A percentile compares a stretch with the other conserved stretches of the same genome.
Conservation (phyloP, 2,329 filamentous ascomycete species). For the Fusarium sp. region DNA sequence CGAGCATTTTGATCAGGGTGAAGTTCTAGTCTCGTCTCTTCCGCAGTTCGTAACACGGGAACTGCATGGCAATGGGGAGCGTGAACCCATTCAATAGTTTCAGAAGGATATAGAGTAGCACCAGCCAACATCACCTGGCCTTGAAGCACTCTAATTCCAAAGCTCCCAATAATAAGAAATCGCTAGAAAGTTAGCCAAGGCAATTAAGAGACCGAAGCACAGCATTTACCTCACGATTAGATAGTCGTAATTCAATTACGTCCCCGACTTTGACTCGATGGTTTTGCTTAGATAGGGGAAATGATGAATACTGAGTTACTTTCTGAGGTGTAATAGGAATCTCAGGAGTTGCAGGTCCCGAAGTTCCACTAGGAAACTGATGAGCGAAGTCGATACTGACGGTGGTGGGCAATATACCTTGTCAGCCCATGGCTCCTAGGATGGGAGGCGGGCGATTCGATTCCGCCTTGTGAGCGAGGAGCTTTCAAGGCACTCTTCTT, state of each 20-base stretch:
- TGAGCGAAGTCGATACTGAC: conserved; percentile 1
- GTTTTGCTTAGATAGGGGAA: conserved; percentile 59
- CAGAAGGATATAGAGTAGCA: conserved; percentile 65
- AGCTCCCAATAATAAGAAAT: conserved; percentile 74
- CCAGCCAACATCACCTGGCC: conserved; percentile 75
- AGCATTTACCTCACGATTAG: conserved; percentile 60
- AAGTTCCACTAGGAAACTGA: conserved; percentile 4
- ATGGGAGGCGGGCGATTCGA: conserved; percentile 16
- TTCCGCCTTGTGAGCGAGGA: conserved; percentile 13
- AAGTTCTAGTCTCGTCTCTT: conserved; percentile 65
- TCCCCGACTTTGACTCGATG: conserved; percentile 54
- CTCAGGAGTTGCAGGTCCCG: conserved; percentile 1
- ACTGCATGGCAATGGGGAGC: conserved; percentile 77
- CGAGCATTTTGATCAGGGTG: conserved; percentile 61
- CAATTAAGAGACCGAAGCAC: background rate
- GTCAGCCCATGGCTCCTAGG: conserved; percentile 11
- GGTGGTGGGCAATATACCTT: conserved; percentile 23
- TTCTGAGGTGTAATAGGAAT: background rate
- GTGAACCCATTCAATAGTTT: conserved; percentile 66
- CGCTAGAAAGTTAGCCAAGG: conserved; percentile 57
- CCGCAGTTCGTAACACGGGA: conserved; percentile 69
- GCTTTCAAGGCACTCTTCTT: conserved; percentile 33
- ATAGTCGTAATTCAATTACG: conserved; percentile 55
- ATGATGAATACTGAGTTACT: conserved; percentile 57
- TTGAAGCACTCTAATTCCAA: conserved; percentile 68